phyloP scores from a whole-genome alignment of 106 monocot genomes.

The Cymbidium sinense region DNA sequence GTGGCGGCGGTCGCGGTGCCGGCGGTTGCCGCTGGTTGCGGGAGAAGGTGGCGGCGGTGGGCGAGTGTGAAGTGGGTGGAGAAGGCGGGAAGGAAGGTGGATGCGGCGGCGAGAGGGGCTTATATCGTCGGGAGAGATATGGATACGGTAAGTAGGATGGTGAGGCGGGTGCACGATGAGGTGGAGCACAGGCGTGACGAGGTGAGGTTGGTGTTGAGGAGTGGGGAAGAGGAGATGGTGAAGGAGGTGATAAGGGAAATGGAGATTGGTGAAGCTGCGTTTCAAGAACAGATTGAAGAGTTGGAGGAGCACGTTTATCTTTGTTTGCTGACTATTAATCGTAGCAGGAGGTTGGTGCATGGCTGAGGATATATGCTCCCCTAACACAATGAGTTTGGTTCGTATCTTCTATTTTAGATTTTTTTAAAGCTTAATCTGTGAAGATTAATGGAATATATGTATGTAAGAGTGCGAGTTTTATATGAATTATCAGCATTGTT shows the following conservation, averaged over 20 bases:
- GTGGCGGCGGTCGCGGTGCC: background rate
- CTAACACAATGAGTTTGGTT: too few relatives aligned
- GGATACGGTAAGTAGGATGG: slow-evolving; percentile 78
- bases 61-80: slow-evolving; percentile 8
- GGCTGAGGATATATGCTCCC: too few relatives aligned
- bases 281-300: slow-evolving; percentile 60
- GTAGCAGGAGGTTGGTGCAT: slow-evolving; percentile 40
- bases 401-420: too few relatives aligned
- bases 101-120: slow-evolving; percentile 73
- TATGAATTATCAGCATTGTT: too few relatives aligned
- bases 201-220: slow-evolving; percentile 43
- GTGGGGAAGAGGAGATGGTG: slow-evolving; percentile 19
- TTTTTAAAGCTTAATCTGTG: too few relatives aligned
- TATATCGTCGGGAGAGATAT: slow-evolving; percentile 72
- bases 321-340: slow-evolving; percentile 73
- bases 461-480: too few relatives aligned
- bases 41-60: background rate
- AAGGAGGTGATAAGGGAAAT: slow-evolving; percentile 44
- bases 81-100: slow-evolving; percentile 29
- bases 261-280: slow-evolving; percentile 22
- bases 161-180: slow-evolving; percentile 75
- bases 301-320: slow-evolving; percentile 80
- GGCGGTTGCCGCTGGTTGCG: background rate
- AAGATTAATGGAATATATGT: too few relatives aligned
- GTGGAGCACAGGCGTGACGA: slow-evolving; percentile 67